These are phyloP conservation scores for Miscanthus lutarioriparius DNA, from an alignment of 176 grass and related monocot species.

Conservation along the genomic window DNA sequence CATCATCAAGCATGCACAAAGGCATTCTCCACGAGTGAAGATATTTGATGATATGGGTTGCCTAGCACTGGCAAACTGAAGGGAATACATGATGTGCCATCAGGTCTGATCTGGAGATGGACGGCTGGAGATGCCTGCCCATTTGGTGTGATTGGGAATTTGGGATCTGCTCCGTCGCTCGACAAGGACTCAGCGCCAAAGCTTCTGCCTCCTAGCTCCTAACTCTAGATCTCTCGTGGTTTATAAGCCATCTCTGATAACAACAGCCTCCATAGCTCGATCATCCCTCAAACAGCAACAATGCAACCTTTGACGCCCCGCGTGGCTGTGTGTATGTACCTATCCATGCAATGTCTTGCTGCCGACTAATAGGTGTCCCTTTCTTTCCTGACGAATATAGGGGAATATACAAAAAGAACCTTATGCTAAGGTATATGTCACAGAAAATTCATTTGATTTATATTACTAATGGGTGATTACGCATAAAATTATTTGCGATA, in stretches of 20 bases:
- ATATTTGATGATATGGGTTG: conserved; percentile 32
- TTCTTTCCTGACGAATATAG: conserved; percentile 15
- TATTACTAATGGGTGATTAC: background rate
- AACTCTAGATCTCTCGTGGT: conserved; percentile 32
- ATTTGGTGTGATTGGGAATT: conserved; percentile 8
- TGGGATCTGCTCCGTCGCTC: conserved; percentile 7
- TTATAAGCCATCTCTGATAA: conserved; percentile 42
- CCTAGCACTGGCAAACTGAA: conserved; percentile 37
- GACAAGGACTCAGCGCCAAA: conserved; percentile 45
- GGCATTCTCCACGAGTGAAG: conserved; percentile 8
- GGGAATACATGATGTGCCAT: conserved; percentile 31
- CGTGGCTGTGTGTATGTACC: conserved; percentile 33
- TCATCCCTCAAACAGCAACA: conserved; percentile 37
- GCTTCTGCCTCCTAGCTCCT: conserved; percentile 29
- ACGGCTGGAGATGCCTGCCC: conserved; percentile 37
- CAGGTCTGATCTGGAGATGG: conserved; percentile 45
- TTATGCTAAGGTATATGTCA: background rate
- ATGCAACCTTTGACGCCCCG: conserved; percentile 15
- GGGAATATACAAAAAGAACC: background rate
- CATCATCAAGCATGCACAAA: conserved; percentile 37
- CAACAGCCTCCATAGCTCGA: conserved; percentile 26
- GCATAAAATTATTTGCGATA: background rate
- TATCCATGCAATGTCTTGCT: conserved; percentile 53
- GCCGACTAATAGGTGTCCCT: conserved; percentile 20
- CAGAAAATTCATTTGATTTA: background rate